Evolutionary conservation across 306 rosid species (phyloP), one percentile per base, ranked within the genome.

Genomic region (Sophora flavescens): DNA sequence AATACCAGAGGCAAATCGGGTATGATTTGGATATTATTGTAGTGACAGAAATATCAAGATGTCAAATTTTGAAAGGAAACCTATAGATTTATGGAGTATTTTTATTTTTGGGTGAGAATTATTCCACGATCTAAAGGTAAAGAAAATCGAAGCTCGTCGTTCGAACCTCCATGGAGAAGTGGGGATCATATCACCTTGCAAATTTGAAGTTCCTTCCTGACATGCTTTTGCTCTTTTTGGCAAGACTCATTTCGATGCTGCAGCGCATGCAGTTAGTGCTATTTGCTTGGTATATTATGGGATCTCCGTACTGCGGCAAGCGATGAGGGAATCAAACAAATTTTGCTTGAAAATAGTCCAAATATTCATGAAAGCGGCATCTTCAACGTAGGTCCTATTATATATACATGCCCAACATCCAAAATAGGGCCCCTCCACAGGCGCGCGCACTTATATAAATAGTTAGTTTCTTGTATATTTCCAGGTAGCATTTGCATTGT

Each of bases 351-450:
- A 60, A 60, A 60, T 6, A 12, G 36, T 59, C 17, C 41, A 59
- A 12, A 30, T 30, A 59, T 59, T 4, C 6, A 3, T 59, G 63
- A 57, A 57, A 59, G 16, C 5, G 8, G 38, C 39, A 59, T 59
- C 64, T 59, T 30, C 16, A 5, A 12, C 17, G 8, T 59, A 59
- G 64, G 64, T 60, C 66, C 66, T 60, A 57, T 11, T 26, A 17
- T 26, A 32, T 60, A 14, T 59, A 59, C 2, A 5, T 57, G 36
- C 8, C 7, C n/a, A 57, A 22, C 36, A 57, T 26, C 32, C 14
- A 22, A 58, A 12, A 28, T 17, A 30, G 30, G 41, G 41, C 17
- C 64, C 39, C 63, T 15, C 16, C 6, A 39, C 44, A 39, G 9
- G 44, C 44, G 44, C 44, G 44, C 9, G 44, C 44, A 38, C 39